These are phyloP conservation scores for Aspergillus luchuensis DNA, from an alignment of 2,329 filamentous ascomycete species.

Conservation along the genomic window DNA sequence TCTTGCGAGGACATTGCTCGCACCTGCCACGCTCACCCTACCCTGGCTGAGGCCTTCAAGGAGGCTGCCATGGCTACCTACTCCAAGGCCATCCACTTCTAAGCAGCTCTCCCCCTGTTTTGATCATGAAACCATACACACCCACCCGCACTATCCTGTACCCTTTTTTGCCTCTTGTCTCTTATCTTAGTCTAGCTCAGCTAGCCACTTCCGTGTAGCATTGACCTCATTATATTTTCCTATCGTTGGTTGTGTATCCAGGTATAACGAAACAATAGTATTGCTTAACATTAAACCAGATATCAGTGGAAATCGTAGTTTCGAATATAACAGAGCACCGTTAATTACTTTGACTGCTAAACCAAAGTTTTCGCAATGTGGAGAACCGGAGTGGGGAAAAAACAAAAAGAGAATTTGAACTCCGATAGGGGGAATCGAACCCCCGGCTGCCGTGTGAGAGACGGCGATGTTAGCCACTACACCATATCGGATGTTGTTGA, in stretches of 20 bases:
- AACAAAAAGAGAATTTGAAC: not conserved
- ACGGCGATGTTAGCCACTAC: conserved; percentile 28
- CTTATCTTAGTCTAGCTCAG: conserved; percentile 36
- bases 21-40: conserved; percentile 96
- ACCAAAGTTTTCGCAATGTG: no score
- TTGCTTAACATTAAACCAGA: not conserved
- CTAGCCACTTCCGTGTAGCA: conserved; percentile 43
- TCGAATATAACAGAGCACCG: no score
- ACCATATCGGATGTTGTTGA: conserved; percentile 24
- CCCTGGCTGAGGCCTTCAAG: conserved; percentile 96
- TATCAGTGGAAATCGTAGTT: not conserved
- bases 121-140: conserved; percentile 16
- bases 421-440: conserved; percentile 32
- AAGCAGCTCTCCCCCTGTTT: conserved; percentile 38
- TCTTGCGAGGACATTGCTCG: conserved; percentile 92
- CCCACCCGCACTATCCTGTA: conserved; percentile 21
- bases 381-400: not conserved
- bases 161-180: conserved; percentile 15
- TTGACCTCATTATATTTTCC: conserved; percentile 37
- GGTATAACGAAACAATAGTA: conserved; percentile 1
- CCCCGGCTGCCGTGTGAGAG: conserved; percentile 32
- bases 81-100: conserved; percentile 94
- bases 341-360: no score
- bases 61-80: conserved; percentile 98
- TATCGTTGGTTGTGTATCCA: conserved; percentile 17